Base-by-base conservation (phyloP, 1,139 yeast species). In the Zygoascus sp. region DNA sequence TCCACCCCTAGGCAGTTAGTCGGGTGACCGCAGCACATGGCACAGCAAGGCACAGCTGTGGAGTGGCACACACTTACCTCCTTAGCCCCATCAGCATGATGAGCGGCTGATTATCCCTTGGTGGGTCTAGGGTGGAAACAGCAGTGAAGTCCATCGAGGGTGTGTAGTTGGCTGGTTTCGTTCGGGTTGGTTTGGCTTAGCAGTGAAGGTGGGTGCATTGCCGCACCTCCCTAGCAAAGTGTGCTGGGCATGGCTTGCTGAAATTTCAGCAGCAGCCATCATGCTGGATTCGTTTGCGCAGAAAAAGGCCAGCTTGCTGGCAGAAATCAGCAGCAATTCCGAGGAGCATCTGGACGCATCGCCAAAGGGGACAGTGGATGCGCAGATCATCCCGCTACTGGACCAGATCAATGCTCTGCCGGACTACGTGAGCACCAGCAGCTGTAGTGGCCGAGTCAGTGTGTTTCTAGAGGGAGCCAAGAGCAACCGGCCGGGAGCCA, bases 381-480 rank as follows among this genome's bases (percentile, higher is more conserved):
- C 68, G 45, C 69, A 75, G 32, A 81, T 95, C 54, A 59, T 82
- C 15, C 95, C 95, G 1, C 73, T 87, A 20, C 85, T 87, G 50
- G 64, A 77, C 16, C 64, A 81, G 30, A 83, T 87, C 56, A 87
- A 87, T 58, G 56, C 74, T 1, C 78, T 79, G 54, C 58, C 65
- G 0, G 80, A 83, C 56, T 76, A 84, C 81, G 92, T 87, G 7
- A 87, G 95, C 2, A 86, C 96, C 0, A 84, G 95, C 0, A 83
- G 94, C 11, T 87, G 96, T 55, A 85, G 95, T 0, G 96, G 96
- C 1, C 69, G 96, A 59, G 83, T 87, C 1, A 81, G 90, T 47
- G 88, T 87, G 0, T 87, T 83, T 60, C 64, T 83, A 2, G 95
- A 86, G 60, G 95, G 95, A 1, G 51, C 52, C 22, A 66, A 61